Conservation (phyloP, 1,284 basidiomycete genomes). For the Earliella scabrosa region DNA sequence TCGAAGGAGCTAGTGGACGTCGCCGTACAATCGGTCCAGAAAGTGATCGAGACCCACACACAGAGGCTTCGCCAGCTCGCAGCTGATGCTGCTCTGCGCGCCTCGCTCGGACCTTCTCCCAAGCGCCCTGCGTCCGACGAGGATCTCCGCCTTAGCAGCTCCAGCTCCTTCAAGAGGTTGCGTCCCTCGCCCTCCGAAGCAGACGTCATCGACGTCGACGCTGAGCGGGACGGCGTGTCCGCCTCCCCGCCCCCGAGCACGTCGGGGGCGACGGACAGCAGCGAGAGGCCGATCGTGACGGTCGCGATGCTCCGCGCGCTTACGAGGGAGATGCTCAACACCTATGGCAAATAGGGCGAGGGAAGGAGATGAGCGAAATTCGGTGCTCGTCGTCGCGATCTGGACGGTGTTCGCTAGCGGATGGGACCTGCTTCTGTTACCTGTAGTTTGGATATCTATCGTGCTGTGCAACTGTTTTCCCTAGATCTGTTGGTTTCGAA, state of each 20-base stretch:
- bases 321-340: conserved; percentile 60
- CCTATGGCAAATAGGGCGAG: conserved; percentile 19
- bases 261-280: conserved; percentile 32
- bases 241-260: conserved; percentile 43
- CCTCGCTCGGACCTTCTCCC: conserved; percentile 21
- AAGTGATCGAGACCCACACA: conserved; percentile 16
- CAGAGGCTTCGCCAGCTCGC: conserved; percentile 25
- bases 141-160: conserved; percentile 23
- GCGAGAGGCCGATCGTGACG: conserved; percentile 49
- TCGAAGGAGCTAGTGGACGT: conserved; percentile 37
- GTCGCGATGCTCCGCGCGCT: conserved; percentile 72
- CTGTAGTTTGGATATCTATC: neutral
- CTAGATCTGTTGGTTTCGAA: neutral
- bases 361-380: too few species aligned
- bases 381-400: too few species aligned
- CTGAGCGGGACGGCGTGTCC: conserved; percentile 21
- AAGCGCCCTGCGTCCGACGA: conserved; percentile 32
- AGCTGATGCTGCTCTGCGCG: conserved; percentile 18
- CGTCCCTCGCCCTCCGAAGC: conserved; percentile 29
- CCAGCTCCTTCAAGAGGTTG: conserved; percentile 31
- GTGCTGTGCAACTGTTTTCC: too few species aligned
- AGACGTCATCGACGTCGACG: conserved; percentile 19
- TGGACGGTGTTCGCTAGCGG: too few species aligned
- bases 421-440: neutral
- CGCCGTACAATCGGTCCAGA: conserved; percentile 30